Conservation (phyloP, 192 early-diverging fungal genomes). For the Coemansia sp. region DNA sequence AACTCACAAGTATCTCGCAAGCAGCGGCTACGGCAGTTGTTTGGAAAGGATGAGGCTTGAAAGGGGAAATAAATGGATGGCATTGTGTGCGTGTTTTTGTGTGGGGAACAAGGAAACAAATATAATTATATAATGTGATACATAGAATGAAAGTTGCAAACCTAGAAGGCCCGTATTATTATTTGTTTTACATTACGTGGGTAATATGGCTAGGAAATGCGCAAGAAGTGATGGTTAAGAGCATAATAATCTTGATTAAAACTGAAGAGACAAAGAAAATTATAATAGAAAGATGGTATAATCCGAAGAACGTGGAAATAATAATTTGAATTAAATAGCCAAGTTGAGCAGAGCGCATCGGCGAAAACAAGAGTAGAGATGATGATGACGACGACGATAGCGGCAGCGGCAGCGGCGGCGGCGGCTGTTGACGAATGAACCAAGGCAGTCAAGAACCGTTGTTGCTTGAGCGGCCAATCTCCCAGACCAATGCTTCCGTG, state of each 20-base stretch:
- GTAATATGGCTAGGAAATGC: background rate
- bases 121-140: background rate
- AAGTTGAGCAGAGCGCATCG: background rate
- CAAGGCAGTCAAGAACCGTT: background rate
- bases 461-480: conserved; percentile 13
- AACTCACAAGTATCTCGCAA: conserved; percentile 17
- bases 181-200: background rate
- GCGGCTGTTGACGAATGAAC: background rate
- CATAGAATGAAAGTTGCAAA: no score
- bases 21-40: conserved; percentile 25
- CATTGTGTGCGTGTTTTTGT: background rate
- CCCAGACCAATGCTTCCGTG: background rate
- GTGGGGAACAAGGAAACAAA: background rate
- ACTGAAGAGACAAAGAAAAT: background rate
- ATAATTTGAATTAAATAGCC: conserved; percentile 1
- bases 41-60: background rate
- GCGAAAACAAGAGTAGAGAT: background rate
- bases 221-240: background rate
- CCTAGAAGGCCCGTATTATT: no score
- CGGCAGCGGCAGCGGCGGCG: background rate
- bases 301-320: background rate
- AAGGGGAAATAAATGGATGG: background rate
- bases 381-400: background rate
- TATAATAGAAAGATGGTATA: background rate
- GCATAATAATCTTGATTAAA: conserved; percentile 1